Conservation (phyloP, 352 stramenopile genomes). For the Phytophthora fragariae region DNA sequence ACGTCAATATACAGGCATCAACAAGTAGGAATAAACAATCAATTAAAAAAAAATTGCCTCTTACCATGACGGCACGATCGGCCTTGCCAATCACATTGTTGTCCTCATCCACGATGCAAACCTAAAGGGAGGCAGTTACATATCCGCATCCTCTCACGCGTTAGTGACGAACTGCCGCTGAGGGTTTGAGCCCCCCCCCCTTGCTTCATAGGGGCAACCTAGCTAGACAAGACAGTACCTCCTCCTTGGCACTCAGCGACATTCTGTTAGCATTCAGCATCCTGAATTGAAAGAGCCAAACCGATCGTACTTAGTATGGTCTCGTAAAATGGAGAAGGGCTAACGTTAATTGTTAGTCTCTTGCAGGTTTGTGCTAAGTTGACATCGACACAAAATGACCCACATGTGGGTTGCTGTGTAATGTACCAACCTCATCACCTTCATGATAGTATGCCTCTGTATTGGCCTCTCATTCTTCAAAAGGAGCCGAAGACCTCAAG, state of each 20-base stretch:
- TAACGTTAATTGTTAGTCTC: background rate
- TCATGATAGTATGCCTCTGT: background rate
- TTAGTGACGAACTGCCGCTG: background rate
- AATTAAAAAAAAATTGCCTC: background rate
- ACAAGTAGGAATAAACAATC: background rate
- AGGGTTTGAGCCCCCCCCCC: background rate
- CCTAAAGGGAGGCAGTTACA: conserved; percentile 37
- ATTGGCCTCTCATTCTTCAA: background rate
- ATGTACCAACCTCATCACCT: background rate
- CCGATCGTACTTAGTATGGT: background rate
- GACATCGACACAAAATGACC: background rate
- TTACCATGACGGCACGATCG: conserved; percentile 83
- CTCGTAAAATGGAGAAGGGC: background rate
- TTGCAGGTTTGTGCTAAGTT: background rate
- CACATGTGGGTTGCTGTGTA: background rate
- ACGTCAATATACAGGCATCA: background rate
- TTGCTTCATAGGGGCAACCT: background rate
- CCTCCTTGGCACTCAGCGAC: conserved; percentile 64
- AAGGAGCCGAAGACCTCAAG: background rate
- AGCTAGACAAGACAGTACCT: conserved; percentile 28
- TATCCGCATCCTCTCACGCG: background rate
- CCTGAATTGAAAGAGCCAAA: background rate
- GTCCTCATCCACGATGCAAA: conserved; percentile 85
- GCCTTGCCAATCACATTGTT: conserved; percentile 88
- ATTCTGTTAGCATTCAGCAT: conserved; percentile 22